Base-by-base conservation (phyloP, 1,284 basidiomycete genomes). In the Pyrrhoderma noxium region DNA sequence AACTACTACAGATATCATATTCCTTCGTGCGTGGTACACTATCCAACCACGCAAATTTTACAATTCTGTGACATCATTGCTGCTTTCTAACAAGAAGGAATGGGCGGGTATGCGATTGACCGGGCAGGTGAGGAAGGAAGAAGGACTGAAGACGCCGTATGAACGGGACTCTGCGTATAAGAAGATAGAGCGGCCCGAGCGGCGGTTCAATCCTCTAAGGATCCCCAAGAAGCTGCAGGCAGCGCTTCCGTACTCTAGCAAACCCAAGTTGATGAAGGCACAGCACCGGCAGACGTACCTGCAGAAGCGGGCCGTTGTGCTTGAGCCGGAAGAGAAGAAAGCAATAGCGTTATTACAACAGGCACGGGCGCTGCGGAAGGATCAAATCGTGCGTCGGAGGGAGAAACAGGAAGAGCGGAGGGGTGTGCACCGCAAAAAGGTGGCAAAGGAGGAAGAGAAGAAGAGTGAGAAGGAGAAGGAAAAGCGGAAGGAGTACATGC, bases 51-150 rank as follows among this genome's bases (percentile, higher is more conserved):
- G 94, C 56, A 89, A 91, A 67, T 93, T 92, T 67, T 99, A 98
- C 74, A 98, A 96, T 64, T 91, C 96, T 0, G 93, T 99, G 55
- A 95, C 91, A 0, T 95, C 91, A 1, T 75, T 98, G 8, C 75
- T 99, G 0, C 72, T 93, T 5, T 80, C 84, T 21, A 77, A 92
- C 65, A 93, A 94, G 68, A 68, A 70, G 14, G 66, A 70, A 35
- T 96, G 93, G 92, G 68, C 77, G 38, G 95, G 94, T 1, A 99
- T 99, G 95, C 84, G 96, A 34, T 76, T 98, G 35, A 98, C 94
- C 0, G 95, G 96, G 31, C 83, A 93, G 65, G 84, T 99, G 19
- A 80, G 96, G 13, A 77, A 84, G 19, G 91, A 93, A 16, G 77
- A 93, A 61, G 82, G 80, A 2, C 61, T 95, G 42, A 89, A 90